These are phyloP conservation scores for Boletus fagicola DNA, from an alignment of 768 basidiomycete genomes.

Conservation along the genomic window DNA sequence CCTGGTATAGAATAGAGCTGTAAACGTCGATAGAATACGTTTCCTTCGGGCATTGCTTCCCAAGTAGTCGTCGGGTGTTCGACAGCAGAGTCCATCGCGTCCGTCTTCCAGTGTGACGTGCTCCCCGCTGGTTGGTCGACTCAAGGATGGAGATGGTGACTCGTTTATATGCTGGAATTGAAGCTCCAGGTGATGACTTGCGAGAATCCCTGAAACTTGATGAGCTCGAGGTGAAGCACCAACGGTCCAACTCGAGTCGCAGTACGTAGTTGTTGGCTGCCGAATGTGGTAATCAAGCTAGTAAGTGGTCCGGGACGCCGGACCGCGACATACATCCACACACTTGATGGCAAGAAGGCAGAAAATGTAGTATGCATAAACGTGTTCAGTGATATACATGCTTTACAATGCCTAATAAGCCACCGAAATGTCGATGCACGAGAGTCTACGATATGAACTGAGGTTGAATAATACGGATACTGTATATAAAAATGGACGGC, in stretches of 20 bases:
- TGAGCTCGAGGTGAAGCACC: neutral
- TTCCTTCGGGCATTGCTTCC: conserved; percentile 88
- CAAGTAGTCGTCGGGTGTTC: conserved; percentile 82
- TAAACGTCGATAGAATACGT: conserved; percentile 83
- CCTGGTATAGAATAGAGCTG: conserved; percentile 82
- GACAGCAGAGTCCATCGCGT: conserved; percentile 37
- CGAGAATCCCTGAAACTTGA: neutral
- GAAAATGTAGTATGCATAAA: neutral
- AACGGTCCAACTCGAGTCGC: neutral
- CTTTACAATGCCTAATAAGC: conserved; percentile 5
- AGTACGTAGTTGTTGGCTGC: neutral
- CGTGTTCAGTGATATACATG: conserved; percentile 4
- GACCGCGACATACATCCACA: neutral
- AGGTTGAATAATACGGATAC: conserved; percentile 3
- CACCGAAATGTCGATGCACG: neutral
- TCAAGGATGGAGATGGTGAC: neutral
- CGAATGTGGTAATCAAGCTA: neutral
- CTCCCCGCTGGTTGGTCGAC: neutral
- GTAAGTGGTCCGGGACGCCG: neutral
- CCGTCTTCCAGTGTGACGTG: neutral
- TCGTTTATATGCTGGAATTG: neutral
- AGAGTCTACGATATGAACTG: conserved; percentile 1
- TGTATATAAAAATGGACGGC: neutral
- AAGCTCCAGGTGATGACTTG: neutral
- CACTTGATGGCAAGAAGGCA: neutral